phyloP scores from a whole-genome alignment of 441 rosid genomes.

The Gossypium armourianum region DNA sequence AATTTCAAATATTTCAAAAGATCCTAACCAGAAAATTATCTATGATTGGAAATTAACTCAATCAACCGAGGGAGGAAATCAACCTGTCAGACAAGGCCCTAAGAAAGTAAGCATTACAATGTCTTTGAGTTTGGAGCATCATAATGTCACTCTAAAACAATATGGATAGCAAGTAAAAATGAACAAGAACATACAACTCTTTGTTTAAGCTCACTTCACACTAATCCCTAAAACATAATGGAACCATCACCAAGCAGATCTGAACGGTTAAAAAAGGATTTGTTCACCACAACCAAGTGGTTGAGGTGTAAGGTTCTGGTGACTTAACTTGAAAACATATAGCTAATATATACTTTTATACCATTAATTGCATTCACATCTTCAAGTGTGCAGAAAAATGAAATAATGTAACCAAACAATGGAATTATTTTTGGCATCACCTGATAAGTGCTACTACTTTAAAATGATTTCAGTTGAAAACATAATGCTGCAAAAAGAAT shows the following conservation, averaged over 20 bases:
- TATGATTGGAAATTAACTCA: conserved; percentile 3
- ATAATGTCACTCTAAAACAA: not conserved
- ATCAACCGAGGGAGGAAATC: conserved; percentile 5
- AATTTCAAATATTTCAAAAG: conserved; percentile 8
- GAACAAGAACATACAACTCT: not conserved
- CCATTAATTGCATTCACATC: not conserved
- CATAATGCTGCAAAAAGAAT: not conserved
- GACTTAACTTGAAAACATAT: not conserved
- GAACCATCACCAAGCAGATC: not conserved
- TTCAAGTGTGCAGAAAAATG: not conserved
- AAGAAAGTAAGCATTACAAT: not conserved
- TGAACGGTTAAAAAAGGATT: not conserved
- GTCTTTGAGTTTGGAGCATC: conserved; percentile 2
- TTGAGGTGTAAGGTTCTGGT: not conserved
- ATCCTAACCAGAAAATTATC: not conserved
- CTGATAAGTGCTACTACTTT: not conserved
- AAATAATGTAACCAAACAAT: not conserved
- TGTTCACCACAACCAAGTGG: not conserved
- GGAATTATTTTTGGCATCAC: conserved; percentile 1
- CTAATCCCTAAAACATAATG: conserved; percentile 1
- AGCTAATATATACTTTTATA: not conserved
- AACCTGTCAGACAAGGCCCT: conserved; percentile 3
- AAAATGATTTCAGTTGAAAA: not conserved
- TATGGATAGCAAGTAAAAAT: not conserved
- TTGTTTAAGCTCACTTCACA: not conserved